A percentile compares a stretch with the other conserved stretches of the same genome.
Conservation (phyloP, 2,329 filamentous ascomycete genomes). For the Ilyonectria destructans region DNA sequence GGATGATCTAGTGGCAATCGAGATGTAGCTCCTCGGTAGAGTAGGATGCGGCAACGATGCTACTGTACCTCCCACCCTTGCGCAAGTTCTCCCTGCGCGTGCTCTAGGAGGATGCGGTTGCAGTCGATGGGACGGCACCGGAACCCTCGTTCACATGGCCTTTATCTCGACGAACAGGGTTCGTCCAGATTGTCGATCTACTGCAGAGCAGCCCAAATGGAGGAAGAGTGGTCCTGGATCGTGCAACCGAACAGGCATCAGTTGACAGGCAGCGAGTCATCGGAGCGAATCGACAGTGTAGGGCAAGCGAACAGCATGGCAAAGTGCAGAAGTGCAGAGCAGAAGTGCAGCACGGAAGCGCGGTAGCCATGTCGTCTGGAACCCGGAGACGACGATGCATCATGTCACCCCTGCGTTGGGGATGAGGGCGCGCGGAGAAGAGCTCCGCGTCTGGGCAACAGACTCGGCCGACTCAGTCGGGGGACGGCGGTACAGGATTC, state of each 20-base stretch:
- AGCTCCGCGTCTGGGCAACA: conserved; percentile 2
- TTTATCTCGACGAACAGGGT: conserved; percentile 1
- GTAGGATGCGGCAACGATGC: background rate
- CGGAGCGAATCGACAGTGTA: background rate
- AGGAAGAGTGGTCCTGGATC: conserved; percentile 9
- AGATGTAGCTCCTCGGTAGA: background rate
- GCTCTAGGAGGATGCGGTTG: background rate
- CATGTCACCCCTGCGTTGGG: background rate
- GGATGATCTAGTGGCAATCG: conserved; percentile 1
- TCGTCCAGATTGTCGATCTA: conserved; percentile 25
- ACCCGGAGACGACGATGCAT: background rate
- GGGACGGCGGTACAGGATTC: background rate
- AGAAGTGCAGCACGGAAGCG: background rate
- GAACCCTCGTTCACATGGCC: conserved; percentile 22
- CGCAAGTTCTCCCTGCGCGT: background rate
- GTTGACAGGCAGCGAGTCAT: conserved; percentile 11
- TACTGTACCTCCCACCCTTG: background rate
- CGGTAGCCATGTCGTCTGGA: background rate
- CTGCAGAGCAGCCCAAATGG: conserved; percentile 24
- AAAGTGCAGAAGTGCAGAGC: background rate
- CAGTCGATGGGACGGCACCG: conserved; percentile 23
- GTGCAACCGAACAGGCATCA: conserved; percentile 14
- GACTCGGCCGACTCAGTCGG: conserved; percentile 25
- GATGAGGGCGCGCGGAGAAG: background rate
- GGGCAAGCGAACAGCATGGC: background rate